These are phyloP conservation scores for Alternaria panax DNA, from an alignment of 2,329 filamentous ascomycete genomes.

Conservation along the genomic window DNA sequence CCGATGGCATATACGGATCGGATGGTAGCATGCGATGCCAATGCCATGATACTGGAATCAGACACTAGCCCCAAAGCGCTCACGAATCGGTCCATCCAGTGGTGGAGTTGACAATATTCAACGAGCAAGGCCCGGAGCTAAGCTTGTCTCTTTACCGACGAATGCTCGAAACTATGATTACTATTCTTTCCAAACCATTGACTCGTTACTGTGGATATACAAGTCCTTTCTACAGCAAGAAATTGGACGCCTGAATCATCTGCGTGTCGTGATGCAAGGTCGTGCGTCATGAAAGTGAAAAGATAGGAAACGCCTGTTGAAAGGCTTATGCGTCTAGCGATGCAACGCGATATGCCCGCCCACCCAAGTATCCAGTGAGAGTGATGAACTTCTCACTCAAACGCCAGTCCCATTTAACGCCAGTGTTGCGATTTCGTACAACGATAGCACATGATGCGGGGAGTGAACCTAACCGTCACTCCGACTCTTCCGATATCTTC, in stretches of 20 bases:
- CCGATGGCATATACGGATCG: neutral
- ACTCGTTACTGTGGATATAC: neutral
- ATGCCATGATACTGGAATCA: too few relatives aligned
- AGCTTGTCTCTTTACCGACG: neutral
- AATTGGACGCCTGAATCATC: neutral
- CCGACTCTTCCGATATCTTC: neutral
- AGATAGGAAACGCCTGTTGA: constrained; percentile 5
- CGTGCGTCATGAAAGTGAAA: neutral
- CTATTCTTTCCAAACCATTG: neutral
- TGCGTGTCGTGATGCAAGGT: neutral
- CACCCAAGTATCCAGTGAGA: constrained; percentile 24
- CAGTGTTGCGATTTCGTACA: constrained; percentile 3
- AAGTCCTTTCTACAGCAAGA: neutral
- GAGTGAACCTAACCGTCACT: neutral
- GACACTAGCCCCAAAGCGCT: neutral
- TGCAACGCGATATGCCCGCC: constrained; percentile 5
- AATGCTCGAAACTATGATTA: neutral
- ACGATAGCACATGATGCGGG: neutral
- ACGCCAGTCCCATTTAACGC: constrained; percentile 18
- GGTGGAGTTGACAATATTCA: neutral
- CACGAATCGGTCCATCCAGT: neutral
- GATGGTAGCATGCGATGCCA: neutral
- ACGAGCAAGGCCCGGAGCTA: neutral
- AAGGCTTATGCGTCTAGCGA: constrained; percentile 9
- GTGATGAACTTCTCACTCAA: constrained; percentile 41